Conservation (phyloP, 225 moss, liverwort and hornwort genomes). For the Marchantia paleacea region DNA sequence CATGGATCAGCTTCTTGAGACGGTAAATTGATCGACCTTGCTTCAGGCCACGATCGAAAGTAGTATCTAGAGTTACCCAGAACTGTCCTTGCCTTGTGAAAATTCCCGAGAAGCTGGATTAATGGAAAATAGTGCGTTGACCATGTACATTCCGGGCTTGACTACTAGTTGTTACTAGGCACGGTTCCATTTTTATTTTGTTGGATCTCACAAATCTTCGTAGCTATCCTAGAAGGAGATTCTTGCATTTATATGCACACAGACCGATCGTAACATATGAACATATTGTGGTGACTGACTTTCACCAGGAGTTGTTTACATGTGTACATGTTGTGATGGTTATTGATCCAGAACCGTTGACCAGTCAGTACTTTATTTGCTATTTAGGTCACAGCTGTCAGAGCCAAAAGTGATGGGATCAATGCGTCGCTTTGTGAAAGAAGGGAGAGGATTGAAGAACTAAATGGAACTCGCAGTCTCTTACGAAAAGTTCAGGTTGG, state of each 20-base stretch:
- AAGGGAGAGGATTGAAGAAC: constrained; percentile 91
- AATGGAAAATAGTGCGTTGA: not conserved
- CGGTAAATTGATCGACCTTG: constrained; percentile 38
- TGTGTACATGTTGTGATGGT: not conserved
- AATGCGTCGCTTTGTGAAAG: constrained; percentile 83
- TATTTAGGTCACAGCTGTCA: constrained; percentile 74
- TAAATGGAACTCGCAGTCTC: constrained; percentile 75
- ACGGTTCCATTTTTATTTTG: not conserved
- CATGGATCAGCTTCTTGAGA: constrained; percentile 94
- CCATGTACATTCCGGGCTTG: not conserved
- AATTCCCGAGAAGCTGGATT: not conserved
- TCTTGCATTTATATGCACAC: not conserved
- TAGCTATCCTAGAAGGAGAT: not conserved
- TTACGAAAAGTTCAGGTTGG: constrained; percentile 80
- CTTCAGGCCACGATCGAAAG: not conserved
- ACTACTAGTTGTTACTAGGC: not conserved
- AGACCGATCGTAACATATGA: too few species aligned
- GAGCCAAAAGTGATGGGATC: constrained; percentile 82
- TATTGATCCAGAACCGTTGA: not conserved
- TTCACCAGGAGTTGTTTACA: not conserved
- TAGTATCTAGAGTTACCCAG: not conserved
- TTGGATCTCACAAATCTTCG: not conserved
- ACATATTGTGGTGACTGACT: not conserved
- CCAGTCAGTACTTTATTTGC: constrained; percentile 3
- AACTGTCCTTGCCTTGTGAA: not conserved